Evolutionary conservation across 139 green algal species (phyloP).

Genomic region (Desmodesmus armatus): DNA sequence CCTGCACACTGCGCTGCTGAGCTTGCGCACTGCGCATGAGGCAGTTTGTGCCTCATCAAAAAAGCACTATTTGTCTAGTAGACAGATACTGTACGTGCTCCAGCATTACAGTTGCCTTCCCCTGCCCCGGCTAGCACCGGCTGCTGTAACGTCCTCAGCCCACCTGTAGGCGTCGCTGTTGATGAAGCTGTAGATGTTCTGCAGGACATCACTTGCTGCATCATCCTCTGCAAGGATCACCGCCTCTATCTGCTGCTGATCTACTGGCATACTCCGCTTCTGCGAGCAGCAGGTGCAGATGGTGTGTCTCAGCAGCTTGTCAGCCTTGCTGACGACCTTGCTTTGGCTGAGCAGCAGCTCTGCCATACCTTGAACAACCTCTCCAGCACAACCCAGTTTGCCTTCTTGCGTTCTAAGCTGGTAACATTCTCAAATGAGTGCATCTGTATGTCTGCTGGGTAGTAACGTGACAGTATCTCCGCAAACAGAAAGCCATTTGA

Average conservation of each 20-base stretch:
- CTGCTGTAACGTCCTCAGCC: neutral
- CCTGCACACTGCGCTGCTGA: too few species aligned
- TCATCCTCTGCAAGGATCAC: slow-evolving; percentile 66
- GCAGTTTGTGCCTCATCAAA: too few species aligned
- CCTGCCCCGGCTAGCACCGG: neutral
- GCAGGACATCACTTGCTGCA: slow-evolving; percentile 62
- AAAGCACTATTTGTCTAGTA: too few species aligned
- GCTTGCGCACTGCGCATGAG: too few species aligned
- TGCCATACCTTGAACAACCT: slow-evolving; percentile 75
- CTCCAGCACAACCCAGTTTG: slow-evolving; percentile 75
- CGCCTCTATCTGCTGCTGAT: slow-evolving; percentile 57
- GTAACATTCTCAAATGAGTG: slow-evolving; percentile 80
- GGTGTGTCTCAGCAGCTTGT: neutral
- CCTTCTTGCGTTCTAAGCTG: slow-evolving; percentile 72
- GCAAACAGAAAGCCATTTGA: slow-evolving; percentile 79
- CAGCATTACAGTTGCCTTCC: too few species aligned
- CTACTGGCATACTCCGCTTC: slow-evolving; percentile 63
- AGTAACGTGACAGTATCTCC: slow-evolving; percentile 77
- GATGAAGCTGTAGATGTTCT: slow-evolving; percentile 65
- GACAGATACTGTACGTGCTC: too few species aligned
- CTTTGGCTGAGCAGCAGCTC: neutral
- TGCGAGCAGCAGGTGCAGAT: slow-evolving; percentile 40
- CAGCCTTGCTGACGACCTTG: neutral
- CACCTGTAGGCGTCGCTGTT: slow-evolving; percentile 61
- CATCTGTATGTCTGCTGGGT: slow-evolving; percentile 75